phyloP scores from a whole-genome alignment of 441 rosid species.

The Breynia disticha region DNA sequence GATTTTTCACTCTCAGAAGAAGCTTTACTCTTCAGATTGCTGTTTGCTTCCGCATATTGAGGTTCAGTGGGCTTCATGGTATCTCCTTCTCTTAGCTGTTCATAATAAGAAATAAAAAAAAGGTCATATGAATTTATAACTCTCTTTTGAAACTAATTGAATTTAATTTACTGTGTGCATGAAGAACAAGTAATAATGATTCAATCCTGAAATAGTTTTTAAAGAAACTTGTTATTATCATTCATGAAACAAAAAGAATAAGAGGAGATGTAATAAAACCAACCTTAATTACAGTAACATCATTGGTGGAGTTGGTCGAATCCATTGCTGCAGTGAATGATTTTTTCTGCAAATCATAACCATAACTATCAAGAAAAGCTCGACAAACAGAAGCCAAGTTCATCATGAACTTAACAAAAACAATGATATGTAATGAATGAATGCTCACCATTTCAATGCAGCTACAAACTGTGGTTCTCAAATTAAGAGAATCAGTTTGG shows the following conservation, averaged over 20 bases:
- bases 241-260: not conserved
- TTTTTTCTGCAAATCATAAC: constrained; percentile 18
- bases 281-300: constrained; percentile 22
- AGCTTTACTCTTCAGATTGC: not conserved
- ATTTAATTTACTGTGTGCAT: too few species aligned
- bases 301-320: constrained; percentile 19
- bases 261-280: not conserved
- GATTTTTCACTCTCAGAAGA: not conserved
- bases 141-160: too few species aligned
- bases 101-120: constrained; percentile 10
- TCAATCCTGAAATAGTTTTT: not conserved
- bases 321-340: constrained; percentile 34
- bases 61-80: not conserved
- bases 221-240: not conserved
- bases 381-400: not conserved
- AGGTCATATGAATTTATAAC: not conserved
- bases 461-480: not conserved
- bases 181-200: not conserved
- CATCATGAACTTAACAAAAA: too few species aligned
- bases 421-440: too few species aligned
- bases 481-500: not conserved
- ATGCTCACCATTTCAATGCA: too few species aligned
- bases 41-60: constrained; percentile 5
- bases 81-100: constrained; percentile 26
- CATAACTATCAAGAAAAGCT: not conserved